Percentiles rank a stretch among this genome's conserved stretches.
Evolutionary conservation across 2,329 filamentous ascomycete species (phyloP).

Genomic region (Clathrospora elynae): DNA sequence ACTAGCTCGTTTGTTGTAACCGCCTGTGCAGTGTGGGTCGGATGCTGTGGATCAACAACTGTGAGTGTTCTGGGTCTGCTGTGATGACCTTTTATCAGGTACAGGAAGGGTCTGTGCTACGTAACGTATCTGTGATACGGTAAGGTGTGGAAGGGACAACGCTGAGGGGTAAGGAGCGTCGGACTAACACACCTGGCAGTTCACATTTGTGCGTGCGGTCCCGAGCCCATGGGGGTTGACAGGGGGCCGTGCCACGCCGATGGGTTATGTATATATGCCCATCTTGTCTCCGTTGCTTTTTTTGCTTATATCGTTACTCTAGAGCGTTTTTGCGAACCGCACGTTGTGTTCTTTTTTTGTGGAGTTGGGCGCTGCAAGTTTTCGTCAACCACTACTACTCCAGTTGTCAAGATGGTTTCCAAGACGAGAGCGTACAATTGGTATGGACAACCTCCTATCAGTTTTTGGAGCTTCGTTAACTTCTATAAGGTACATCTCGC

Average conservation of each 20-base stretch:
- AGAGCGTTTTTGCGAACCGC: conserved; percentile 17
- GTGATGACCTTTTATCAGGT: too few relatives aligned
- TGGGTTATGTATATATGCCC: conserved; percentile 29
- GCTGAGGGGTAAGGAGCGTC: too few relatives aligned
- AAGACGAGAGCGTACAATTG: conserved; percentile 55
- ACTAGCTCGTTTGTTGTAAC: too few relatives aligned
- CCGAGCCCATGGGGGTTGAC: conserved; percentile 32
- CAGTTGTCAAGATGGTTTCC: conserved; percentile 39
- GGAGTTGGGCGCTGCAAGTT: conserved; percentile 16
- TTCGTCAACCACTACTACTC: conserved; percentile 1
- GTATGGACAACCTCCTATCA: conserved; percentile 33
- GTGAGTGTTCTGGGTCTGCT: conserved; percentile 27
- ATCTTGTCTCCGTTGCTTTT: conserved; percentile 8
- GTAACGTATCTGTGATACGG: too few relatives aligned
- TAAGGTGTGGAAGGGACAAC: too few relatives aligned
- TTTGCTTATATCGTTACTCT: conserved; percentile 15
- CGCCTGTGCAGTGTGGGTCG: too few relatives aligned
- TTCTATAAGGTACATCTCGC: conserved; percentile 65
- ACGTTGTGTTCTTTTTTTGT: conserved; percentile 27
- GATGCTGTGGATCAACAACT: conserved; percentile 10
- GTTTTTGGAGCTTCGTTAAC: conserved; percentile 9
- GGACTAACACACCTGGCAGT: too few relatives aligned
- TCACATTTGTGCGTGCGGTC: too few relatives aligned
- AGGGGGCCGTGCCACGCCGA: conserved; percentile 23
- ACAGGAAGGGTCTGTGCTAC: too few relatives aligned